These are phyloP conservation scores for Paramecium tetraurelia DNA, from an alignment of 73 alveolate species.

Conservation along the genomic window DNA sequence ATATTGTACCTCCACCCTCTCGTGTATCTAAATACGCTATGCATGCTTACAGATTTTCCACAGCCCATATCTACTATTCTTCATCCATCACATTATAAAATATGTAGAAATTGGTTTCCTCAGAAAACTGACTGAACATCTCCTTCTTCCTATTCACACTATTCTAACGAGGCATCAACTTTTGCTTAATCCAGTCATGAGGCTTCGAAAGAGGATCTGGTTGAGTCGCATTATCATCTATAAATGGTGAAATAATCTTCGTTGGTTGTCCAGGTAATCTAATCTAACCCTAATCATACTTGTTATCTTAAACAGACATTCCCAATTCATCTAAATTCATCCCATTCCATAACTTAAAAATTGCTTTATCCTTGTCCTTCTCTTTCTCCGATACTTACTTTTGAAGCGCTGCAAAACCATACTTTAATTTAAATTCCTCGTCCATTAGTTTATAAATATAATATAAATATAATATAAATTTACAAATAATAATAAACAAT, in stretches of 20 bases:
- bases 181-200: not conserved
- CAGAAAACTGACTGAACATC: not conserved
- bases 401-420: not conserved
- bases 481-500: not conserved
- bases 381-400: not conserved
- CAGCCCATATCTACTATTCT: not conserved
- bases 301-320: not conserved
- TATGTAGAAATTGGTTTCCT: not conserved
- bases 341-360: not conserved
- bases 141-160: not conserved
- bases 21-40: not conserved
- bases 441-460: not conserved
- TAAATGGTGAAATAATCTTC: not conserved
- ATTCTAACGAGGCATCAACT: not conserved
- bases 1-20: conserved; percentile 39
- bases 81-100: conserved; percentile 49
- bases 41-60: not conserved
- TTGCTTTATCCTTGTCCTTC: not conserved
- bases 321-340: conserved; percentile 26
- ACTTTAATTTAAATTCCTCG: not conserved
- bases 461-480: not conserved
- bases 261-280: not conserved
- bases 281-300: not conserved
- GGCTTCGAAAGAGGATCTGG: conserved; percentile 36
- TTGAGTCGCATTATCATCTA: not conserved